Percentiles rank a stretch among this genome's conserved stretches.
Conservation (phyloP, 306 rosid genomes). For the Trifolium dubium region DNA sequence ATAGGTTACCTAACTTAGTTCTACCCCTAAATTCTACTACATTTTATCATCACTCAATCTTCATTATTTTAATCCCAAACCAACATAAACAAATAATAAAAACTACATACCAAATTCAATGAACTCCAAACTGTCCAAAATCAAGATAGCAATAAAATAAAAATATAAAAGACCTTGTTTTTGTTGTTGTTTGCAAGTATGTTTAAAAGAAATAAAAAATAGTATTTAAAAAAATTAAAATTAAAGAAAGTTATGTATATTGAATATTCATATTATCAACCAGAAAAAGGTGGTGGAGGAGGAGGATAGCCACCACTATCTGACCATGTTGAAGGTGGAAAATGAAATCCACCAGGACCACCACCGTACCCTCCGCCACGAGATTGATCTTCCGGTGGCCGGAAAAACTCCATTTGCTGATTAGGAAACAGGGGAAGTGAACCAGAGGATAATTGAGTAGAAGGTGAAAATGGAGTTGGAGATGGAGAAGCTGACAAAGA, state of each 20-base stretch:
- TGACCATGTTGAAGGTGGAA: slow-evolving; percentile 63
- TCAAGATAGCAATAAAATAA: background rate
- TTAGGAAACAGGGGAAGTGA: slow-evolving; percentile 68
- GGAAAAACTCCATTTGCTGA: slow-evolving; percentile 50
- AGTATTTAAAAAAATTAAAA: background rate
- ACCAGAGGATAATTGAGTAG: slow-evolving; percentile 59
- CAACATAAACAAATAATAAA: slow-evolving; percentile 19
- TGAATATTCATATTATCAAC: slow-evolving; percentile 42
- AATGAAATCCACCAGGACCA: slow-evolving; percentile 37
- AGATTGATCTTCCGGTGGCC: slow-evolving; percentile 46
- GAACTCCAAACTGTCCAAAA: background rate
- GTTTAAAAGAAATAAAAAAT: slow-evolving; percentile 30
- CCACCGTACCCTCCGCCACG: slow-evolving; percentile 7
- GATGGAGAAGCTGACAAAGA: slow-evolving; percentile 46
- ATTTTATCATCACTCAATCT: slow-evolving; percentile 1
- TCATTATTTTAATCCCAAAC: background rate
- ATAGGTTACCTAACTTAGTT: slow-evolving; percentile 3
- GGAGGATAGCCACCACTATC: slow-evolving; percentile 61
- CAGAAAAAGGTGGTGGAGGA: slow-evolving; percentile 63
- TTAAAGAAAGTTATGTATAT: background rate
- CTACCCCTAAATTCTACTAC: slow-evolving; percentile 7
- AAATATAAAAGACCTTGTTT: slow-evolving; percentile 20
- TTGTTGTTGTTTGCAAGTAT: slow-evolving; percentile 18
- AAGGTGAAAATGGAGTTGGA: slow-evolving; percentile 43
- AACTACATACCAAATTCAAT: slow-evolving; percentile 23